Conservation (phyloP, 495 filamentous ascomycete species). For the Penicillium canariense region DNA sequence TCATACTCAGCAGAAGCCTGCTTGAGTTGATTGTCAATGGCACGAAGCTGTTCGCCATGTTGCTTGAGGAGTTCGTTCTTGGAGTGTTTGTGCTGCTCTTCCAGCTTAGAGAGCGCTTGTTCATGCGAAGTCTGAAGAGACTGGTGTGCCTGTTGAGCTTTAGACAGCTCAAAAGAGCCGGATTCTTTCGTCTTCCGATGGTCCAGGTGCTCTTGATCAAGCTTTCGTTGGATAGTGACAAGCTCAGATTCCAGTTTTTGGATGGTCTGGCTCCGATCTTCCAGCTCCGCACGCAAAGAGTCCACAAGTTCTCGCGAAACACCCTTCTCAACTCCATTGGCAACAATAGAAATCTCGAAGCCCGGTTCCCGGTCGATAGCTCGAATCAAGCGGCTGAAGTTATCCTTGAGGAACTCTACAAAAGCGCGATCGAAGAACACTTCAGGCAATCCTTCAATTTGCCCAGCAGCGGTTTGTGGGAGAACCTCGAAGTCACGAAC, state of each 20-base stretch:
- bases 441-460: constrained; percentile 65
- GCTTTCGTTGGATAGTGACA: constrained; percentile 62
- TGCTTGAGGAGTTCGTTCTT: constrained; percentile 47
- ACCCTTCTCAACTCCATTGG: constrained; percentile 77
- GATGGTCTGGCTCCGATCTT: constrained; percentile 66
- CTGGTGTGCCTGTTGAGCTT: constrained; percentile 67
- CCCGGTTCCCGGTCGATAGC: constrained; percentile 91
- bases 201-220: constrained; percentile 76
- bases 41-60: constrained; percentile 49
- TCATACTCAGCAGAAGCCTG: constrained; percentile 52
- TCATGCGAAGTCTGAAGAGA: constrained; percentile 70
- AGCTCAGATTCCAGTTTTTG: constrained; percentile 66
- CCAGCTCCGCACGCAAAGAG: constrained; percentile 71
- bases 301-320: constrained; percentile 83
- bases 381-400: constrained; percentile 80
- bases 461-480: constrained; percentile 60
- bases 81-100: constrained; percentile 44
- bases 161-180: constrained; percentile 58
- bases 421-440: constrained; percentile 85
- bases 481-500: constrained; percentile 91
- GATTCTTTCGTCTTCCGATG: constrained; percentile 71
- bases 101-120: constrained; percentile 47
- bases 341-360: constrained; percentile 73
- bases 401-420: constrained; percentile 93
- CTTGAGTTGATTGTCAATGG: constrained; percentile 47